Conservation (phyloP, 164 flowering plant genomes). For the Piper longum region DNA sequence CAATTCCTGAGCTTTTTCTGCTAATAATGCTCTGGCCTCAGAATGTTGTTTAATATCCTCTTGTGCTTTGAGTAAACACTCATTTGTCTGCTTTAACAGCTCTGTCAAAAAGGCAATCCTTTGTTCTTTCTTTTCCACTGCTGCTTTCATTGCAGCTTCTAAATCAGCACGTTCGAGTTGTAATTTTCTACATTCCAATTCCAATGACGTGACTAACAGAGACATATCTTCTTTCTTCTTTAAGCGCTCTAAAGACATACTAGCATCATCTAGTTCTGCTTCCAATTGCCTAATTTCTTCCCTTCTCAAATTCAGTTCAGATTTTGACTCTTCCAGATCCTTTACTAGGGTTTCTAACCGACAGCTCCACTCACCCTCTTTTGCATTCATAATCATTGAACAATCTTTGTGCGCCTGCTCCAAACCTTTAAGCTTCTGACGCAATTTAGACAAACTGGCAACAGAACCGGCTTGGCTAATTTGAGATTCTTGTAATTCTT, state of each 20-base stretch:
- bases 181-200: conserved; percentile 18
- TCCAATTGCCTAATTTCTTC: conserved; percentile 20
- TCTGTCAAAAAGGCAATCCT: conserved; percentile 9
- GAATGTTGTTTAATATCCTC: conserved; percentile 12
- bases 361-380: conserved; percentile 37
- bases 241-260: conserved; percentile 11
- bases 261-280: conserved; percentile 22
- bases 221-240: conserved; percentile 25
- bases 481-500: conserved; percentile 51
- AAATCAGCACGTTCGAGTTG: conserved; percentile 7
- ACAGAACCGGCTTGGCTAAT: conserved; percentile 25
- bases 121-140: conserved; percentile 8
- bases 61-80: conserved; percentile 10
- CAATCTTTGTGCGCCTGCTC: conserved; percentile 43
- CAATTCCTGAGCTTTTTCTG: conserved; percentile 10
- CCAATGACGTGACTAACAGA: conserved; percentile 17
- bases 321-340: conserved; percentile 19
- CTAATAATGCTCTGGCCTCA: conserved; percentile 8
- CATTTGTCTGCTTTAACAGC: conserved; percentile 17
- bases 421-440: conserved; percentile 31
- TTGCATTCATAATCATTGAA: conserved; percentile 25
- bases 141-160: conserved; percentile 6
- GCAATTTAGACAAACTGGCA: conserved; percentile 31
- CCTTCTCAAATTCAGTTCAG: conserved; percentile 16
- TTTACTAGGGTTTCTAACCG: conserved; percentile 16